phyloP scores from a whole-genome alignment of 768 basidiomycete genomes.

The Daedaleopsis nitida region DNA sequence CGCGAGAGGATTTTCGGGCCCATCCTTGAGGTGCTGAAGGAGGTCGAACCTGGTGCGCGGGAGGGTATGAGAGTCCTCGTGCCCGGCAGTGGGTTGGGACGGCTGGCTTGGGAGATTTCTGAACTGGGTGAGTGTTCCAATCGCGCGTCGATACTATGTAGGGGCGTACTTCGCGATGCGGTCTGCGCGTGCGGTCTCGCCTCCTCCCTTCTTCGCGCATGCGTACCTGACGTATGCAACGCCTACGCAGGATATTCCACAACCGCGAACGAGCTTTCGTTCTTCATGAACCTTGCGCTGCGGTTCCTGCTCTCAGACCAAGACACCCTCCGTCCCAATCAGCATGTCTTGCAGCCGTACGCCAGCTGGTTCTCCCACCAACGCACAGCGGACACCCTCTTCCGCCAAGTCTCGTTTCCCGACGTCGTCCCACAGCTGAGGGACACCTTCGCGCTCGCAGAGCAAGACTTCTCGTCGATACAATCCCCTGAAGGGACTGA shows the following conservation, averaged over 20 bases:
- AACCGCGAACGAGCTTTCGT: conserved; percentile 64
- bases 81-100: conserved; percentile 64
- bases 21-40: conserved; percentile 50
- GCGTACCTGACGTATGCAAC: background rate
- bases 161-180: background rate
- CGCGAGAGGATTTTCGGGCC: conserved; percentile 58
- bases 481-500: conserved; percentile 1
- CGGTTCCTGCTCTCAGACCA: conserved; percentile 57
- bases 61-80: conserved; percentile 49
- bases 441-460: conserved; percentile 45
- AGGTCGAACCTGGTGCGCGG: conserved; percentile 30
- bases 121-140: conserved; percentile 45
- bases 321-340: conserved; percentile 40
- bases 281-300: conserved; percentile 64
- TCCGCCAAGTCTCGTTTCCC: conserved; percentile 58
- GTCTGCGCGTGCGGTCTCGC: background rate
- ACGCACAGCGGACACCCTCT: conserved; percentile 46
- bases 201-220: background rate
- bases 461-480: conserved; percentile 56
- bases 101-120: conserved; percentile 71
- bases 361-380: conserved; percentile 75
- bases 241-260: conserved; percentile 45
- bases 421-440: conserved; percentile 57
- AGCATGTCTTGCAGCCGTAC: conserved; percentile 62
- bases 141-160: background rate